Conservation (phyloP, 2,329 filamentous ascomycete genomes). For the Monilinia fructigena region DNA sequence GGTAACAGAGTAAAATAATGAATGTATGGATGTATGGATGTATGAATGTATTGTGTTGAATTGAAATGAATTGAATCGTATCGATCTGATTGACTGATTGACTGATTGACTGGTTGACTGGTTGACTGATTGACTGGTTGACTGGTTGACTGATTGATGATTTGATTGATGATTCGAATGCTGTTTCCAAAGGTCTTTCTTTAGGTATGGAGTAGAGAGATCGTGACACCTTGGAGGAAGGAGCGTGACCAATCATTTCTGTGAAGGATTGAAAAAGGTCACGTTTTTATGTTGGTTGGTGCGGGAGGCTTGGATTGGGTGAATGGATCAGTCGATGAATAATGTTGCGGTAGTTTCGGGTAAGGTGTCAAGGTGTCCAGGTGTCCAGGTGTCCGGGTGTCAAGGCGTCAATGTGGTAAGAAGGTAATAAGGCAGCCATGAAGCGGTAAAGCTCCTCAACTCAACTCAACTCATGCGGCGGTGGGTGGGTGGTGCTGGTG, state of each 20-base stretch:
- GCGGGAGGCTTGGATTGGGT: too few relatives aligned
- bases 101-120: neutral
- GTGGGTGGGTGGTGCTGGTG: neutral
- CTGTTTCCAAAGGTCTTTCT: neutral
- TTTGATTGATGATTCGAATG: neutral
- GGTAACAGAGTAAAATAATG: too few relatives aligned
- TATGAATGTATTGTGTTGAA: neutral
- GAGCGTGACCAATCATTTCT: neutral
- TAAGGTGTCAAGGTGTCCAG: neutral
- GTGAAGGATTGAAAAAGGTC: neutral
- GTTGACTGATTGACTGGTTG: too few relatives aligned
- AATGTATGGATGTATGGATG: too few relatives aligned
- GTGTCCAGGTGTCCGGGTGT: too few relatives aligned
- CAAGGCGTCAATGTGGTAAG: too few relatives aligned
- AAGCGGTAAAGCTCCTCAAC: constrained; percentile 7
- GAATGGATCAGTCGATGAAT: neutral
- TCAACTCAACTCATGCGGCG: neutral
- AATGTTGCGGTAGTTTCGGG: neutral
- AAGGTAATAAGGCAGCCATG: constrained; percentile 3
- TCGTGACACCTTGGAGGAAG: neutral
- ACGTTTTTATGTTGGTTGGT: constrained; percentile 4
- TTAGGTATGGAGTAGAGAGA: neutral
- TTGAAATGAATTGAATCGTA: neutral
- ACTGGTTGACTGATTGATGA: neutral
- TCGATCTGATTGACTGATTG: constrained; percentile 1